A percentile compares a stretch with the other conserved stretches of the same genome.
Evolutionary conservation across 2,329 filamentous ascomycete genomes (phyloP).

Genomic region (Stromatinia cepivora): DNA sequence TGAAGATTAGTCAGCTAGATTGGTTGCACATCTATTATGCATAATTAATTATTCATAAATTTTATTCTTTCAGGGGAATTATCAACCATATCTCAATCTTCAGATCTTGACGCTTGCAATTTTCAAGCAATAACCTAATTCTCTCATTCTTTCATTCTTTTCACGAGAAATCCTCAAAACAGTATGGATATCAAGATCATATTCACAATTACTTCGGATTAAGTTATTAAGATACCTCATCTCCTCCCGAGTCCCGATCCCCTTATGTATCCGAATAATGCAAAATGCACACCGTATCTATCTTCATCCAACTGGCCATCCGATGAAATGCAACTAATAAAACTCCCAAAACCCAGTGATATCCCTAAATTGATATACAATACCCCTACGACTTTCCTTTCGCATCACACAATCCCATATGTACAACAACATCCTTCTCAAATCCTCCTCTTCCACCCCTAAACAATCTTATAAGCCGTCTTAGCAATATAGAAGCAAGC

Average conservation of each 20-base stretch:
- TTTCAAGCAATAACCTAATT: too few relatives aligned
- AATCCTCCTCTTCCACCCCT: background rate
- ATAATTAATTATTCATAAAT: too few relatives aligned
- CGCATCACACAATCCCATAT: background rate
- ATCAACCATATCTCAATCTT: too few relatives aligned
- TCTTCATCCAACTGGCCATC: background rate
- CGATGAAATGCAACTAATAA: background rate
- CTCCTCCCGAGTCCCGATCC: background rate
- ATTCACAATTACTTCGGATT: background rate
- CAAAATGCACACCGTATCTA: background rate
- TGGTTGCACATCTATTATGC: too few relatives aligned
- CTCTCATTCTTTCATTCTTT: background rate
- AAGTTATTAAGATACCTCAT: background rate
- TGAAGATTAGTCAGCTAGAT: too few relatives aligned
- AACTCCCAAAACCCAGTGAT: background rate
- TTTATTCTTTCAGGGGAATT: too few relatives aligned
- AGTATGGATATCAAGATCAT: background rate
- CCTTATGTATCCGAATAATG: conserved; percentile 1
- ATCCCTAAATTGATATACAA: conserved; percentile 1
- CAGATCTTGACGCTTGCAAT: too few relatives aligned
- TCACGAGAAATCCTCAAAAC: background rate
- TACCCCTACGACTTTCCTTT: background rate
- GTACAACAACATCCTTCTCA: background rate
- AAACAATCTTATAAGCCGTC: conserved; percentile 41
- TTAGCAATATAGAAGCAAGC: conserved; percentile 58